These are phyloP conservation scores for Saprolegnia diclina DNA, from an alignment of 352 stramenopile genomes.

Conservation along the genomic window DNA sequence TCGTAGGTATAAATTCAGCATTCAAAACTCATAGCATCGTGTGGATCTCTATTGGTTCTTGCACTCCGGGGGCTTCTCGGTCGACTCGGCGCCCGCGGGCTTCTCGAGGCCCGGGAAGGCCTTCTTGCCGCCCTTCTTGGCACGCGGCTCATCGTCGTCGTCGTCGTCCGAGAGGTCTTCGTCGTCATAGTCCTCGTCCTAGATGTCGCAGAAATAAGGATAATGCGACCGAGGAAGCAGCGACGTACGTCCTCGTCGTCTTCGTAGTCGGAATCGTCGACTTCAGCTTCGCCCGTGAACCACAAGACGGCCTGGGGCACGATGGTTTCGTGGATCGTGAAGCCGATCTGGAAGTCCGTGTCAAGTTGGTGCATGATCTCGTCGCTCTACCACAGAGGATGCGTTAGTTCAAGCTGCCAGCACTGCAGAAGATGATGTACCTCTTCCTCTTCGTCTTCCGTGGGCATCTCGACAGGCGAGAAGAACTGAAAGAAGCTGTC, in stretches of 20 bases:
- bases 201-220: neutral
- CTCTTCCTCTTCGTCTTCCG: conserved; percentile 70
- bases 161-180: conserved; percentile 52
- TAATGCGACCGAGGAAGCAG: neutral
- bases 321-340: conserved; percentile 84
- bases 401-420: neutral
- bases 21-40: conserved; percentile 1
- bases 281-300: conserved; percentile 78
- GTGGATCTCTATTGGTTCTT: conserved; percentile 76
- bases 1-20: conserved; percentile 8
- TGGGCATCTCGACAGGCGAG: conserved; percentile 77
- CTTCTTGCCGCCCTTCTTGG: conserved; percentile 52
- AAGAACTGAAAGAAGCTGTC: conserved; percentile 88
- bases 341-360: conserved; percentile 80
- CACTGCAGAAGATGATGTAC: conserved; percentile 35
- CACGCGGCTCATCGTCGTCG: conserved; percentile 48
- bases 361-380: conserved; percentile 83
- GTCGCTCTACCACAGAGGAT: conserved; percentile 49
- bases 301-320: conserved; percentile 80
- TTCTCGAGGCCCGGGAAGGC: conserved; percentile 69
- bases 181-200: conserved; percentile 36
- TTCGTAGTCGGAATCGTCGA: conserved; percentile 81
- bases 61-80: conserved; percentile 82
- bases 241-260: conserved; percentile 49
- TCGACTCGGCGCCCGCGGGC: conserved; percentile 37